Evolutionary conservation across 2,329 filamentous ascomycete species (phyloP), one percentile per base, ranked within the genome.

Genomic region (Colletotrichum agaves): DNA sequence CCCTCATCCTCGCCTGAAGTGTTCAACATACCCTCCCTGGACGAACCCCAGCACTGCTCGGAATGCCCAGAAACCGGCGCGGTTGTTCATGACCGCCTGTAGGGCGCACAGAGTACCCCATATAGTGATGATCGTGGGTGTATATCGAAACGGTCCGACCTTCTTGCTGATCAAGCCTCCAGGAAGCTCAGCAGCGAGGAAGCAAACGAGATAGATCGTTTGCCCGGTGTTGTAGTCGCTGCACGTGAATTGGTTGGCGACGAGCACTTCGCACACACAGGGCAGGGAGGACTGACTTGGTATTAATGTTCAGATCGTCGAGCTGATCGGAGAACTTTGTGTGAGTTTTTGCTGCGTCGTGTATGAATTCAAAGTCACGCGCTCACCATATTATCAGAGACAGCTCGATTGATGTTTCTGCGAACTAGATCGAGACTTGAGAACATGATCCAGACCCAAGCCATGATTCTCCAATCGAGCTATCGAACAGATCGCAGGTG

Each of bases 381-480:
- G 89, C 56, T 74, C 77, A 92, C 80, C 72, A 91, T 81, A 71
- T 88, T 87, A 73, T 90, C 88, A 2, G 86, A 87, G 27, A 88
- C 78, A 3, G 88, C 88, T 71, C 89, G 89, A 61, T 81, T 82
- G 72, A 91, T 78, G 72, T 91, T 91, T 56, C 88, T 87, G 55
- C 89, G 81, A 73, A 90, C 88, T 4, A 90, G 78, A 73, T 90
- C 87, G 5, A 91, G 79, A 0, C 86, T 87, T 64, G 90, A 89
- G 76, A 90, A 90, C 77, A 27, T 33, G 11, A 61, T 11, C 37
- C 49, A 53, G n/a, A 53, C 82, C 49, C 49, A 53, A 8, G 49
- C 31, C 31, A 53, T 53, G 62, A 53, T 37, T 35, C 31, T 53
- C 49, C 49, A 53, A 27, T 53, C 49, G n/a, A 53, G 31, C 49